These are phyloP conservation scores for Zychaea mexicana DNA, from an alignment of 371 early-diverging fungal species.

Conservation along the genomic window DNA sequence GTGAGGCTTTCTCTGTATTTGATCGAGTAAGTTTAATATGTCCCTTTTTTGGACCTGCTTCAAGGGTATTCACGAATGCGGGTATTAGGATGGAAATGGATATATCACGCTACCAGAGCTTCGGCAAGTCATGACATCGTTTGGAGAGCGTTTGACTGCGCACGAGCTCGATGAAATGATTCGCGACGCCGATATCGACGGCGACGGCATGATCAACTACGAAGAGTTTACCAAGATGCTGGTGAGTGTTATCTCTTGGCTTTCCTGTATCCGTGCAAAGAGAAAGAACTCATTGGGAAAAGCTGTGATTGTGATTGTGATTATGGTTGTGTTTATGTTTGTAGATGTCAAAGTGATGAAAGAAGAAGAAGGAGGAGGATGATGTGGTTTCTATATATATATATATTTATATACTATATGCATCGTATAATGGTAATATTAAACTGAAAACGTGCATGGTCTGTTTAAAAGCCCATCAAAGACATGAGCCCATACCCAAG, in stretches of 20 bases:
- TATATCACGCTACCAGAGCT: constrained; percentile 48
- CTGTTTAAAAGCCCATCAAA: constrained; percentile 45
- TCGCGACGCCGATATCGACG: constrained; percentile 82
- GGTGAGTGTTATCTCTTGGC: background rate
- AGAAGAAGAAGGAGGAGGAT: background rate
- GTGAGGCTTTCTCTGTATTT: constrained; percentile 53
- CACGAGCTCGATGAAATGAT: constrained; percentile 86
- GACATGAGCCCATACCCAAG: constrained; percentile 62
- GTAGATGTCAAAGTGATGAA: constrained; percentile 1
- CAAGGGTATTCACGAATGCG: background rate
- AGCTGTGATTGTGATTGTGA: no score
- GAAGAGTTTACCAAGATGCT: constrained; percentile 92
- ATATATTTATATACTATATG: background rate
- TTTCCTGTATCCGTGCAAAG: background rate
- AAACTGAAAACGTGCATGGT: background rate
- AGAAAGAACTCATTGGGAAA: background rate
- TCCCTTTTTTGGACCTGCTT: background rate
- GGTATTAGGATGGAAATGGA: constrained; percentile 40
- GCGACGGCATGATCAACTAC: constrained; percentile 87
- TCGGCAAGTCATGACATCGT: constrained; percentile 41
- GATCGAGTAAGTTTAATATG: constrained; percentile 37
- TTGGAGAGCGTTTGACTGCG: constrained; percentile 65
- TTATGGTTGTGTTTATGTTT: background rate
- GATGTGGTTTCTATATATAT: background rate
- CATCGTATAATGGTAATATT: background rate